Evolutionary conservation across 331 rosid genomes (phyloP).

Genomic region (Quercus phellos): DNA sequence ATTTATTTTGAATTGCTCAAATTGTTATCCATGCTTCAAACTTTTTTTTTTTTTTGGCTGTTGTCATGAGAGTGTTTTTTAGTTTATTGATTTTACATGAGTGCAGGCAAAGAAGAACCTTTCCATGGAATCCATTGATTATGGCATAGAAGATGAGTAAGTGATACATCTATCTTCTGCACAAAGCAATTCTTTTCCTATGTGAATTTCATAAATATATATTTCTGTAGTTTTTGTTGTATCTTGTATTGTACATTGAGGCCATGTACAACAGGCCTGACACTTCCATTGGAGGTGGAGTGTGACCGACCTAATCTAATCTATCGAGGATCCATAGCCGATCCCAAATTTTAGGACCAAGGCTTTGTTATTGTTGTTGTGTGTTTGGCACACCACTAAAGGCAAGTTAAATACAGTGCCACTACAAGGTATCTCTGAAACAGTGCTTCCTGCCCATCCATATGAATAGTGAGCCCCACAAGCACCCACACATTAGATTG

Average conservation of each 20-base stretch:
- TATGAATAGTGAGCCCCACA: background rate
- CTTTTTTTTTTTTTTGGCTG: background rate
- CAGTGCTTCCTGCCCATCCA: background rate
- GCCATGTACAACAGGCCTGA: conserved; percentile 3
- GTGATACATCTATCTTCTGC: conserved; percentile 37
- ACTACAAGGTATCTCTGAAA: background rate
- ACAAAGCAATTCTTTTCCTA: background rate
- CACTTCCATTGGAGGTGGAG: background rate
- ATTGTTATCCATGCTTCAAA: conserved; percentile 4
- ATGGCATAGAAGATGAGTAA: conserved; percentile 64
- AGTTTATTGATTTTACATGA: conserved; percentile 13
- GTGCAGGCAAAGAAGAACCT: conserved; percentile 89
- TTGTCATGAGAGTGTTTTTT: background rate
- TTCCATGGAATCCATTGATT: conserved; percentile 84
- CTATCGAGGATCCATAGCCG: too few relatives aligned
- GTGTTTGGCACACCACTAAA: conserved; percentile 3
- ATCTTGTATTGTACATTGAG: conserved; percentile 4
- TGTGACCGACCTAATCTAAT: too few relatives aligned
- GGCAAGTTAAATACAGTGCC: background rate
- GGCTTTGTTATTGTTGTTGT: background rate
- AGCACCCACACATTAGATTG: background rate
- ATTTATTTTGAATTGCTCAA: background rate
- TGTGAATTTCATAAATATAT: background rate
- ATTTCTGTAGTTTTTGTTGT: conserved; percentile 6
- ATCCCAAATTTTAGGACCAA: too few relatives aligned